A percentile compares a stretch with the other conserved stretches of the same genome.
Evolutionary conservation across 768 basidiomycete genomes (phyloP).

Genomic region (Amanita muscaria): DNA sequence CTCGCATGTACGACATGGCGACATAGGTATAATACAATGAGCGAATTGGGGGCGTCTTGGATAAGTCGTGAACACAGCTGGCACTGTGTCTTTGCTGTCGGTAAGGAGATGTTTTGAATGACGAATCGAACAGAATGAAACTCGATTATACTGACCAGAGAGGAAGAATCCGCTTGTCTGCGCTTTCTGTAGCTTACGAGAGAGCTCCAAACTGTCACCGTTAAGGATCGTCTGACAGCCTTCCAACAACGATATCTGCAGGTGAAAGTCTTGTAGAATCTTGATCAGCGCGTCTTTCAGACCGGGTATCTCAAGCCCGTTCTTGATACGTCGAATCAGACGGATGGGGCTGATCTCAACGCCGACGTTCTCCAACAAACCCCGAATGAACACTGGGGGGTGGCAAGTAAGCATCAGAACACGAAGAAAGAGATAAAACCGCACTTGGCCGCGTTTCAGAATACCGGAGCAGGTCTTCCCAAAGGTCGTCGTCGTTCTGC

Average conservation of each 20-base stretch:
- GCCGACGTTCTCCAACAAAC: conserved; percentile 90
- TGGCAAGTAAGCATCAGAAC: no score
- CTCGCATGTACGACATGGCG: conserved; percentile 79
- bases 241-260: conserved; percentile 88
- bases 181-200: conserved; percentile 55
- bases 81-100: conserved; percentile 58
- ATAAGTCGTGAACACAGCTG: conserved; percentile 56
- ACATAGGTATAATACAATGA: conserved; percentile 77
- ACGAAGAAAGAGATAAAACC: conserved; percentile 15
- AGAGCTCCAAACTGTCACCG: conserved; percentile 71
- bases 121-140: background rate
- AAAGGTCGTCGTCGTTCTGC: conserved; percentile 92
- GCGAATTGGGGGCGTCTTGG: conserved; percentile 46
- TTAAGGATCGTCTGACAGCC: conserved; percentile 85
- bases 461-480: conserved; percentile 93
- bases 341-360: conserved; percentile 94
- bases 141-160: conserved; percentile 42
- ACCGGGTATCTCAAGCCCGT: conserved; percentile 93
- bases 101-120: background rate
- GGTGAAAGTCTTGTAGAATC: conserved; percentile 92
- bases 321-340: conserved; percentile 88
- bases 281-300: conserved; percentile 92
- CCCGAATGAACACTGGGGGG: conserved; percentile 79
- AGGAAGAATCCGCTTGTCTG: conserved; percentile 79
- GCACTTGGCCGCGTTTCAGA: conserved; percentile 93